Percentiles rank a stretch among this genome's conserved stretches.
phyloP scores from a whole-genome alignment of 1,284 basidiomycete genomes.

The Tylopilus microsporus region DNA sequence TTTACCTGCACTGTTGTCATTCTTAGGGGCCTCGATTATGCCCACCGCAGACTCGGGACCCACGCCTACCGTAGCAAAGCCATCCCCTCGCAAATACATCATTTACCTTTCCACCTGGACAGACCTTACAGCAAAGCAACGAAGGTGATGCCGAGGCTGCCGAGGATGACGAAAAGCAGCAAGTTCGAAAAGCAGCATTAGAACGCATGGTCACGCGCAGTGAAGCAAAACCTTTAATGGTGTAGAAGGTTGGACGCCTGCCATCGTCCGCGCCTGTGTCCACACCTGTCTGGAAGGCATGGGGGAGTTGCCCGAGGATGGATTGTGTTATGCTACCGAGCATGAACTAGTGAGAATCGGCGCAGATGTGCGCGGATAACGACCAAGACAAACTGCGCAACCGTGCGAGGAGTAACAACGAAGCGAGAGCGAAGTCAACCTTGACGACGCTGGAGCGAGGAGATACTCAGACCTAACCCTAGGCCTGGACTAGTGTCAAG shows the following conservation, averaged over 20 bases:
- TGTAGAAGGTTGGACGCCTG: constrained; percentile 62
- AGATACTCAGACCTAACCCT: too few species aligned
- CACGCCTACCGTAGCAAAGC: constrained; percentile 66
- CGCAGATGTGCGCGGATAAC: too few species aligned
- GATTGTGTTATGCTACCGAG: too few species aligned
- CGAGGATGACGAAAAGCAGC: constrained; percentile 50
- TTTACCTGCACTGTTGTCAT: constrained; percentile 55
- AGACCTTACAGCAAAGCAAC: constrained; percentile 20
- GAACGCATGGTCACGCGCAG: constrained; percentile 76
- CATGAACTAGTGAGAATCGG: too few species aligned
- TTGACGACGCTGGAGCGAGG: too few species aligned
- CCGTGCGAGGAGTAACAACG: too few species aligned
- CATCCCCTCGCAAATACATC: constrained; percentile 42
- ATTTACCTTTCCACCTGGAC: constrained; percentile 54
- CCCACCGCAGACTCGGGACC: constrained; percentile 64
- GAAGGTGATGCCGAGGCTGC: constrained; percentile 39
- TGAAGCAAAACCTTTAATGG: constrained; percentile 64
- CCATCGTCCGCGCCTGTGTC: constrained; percentile 48
- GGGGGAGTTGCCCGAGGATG: constrained; percentile 67
- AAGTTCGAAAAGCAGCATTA: constrained; percentile 58
- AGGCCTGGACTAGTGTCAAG: too few species aligned
- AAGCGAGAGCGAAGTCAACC: too few species aligned
- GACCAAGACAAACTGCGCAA: too few species aligned
- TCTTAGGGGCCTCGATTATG: constrained; percentile 61
- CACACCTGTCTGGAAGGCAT: constrained; percentile 63